phyloP scores from a whole-genome alignment of 1,284 basidiomycete species.

The Cutaneotrichosporon sp. region DNA sequence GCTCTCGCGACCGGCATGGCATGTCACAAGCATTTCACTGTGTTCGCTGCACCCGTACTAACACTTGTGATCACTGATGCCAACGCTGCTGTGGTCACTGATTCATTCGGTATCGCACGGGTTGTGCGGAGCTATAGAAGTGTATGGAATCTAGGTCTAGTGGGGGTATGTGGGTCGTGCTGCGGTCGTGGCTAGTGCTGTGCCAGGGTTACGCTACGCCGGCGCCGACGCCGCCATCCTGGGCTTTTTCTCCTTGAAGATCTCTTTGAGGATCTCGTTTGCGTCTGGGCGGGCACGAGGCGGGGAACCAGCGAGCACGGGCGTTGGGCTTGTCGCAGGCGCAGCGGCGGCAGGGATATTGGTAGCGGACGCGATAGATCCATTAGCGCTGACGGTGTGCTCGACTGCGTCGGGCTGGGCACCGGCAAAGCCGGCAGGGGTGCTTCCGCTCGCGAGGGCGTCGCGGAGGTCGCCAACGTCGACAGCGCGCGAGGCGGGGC shows the following conservation, averaged over 20 bases:
- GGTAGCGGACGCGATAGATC: neutral
- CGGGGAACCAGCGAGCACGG: neutral
- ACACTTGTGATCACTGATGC: neutral
- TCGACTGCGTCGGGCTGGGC: neutral
- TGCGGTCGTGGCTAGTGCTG: neutral
- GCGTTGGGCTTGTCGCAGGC: neutral
- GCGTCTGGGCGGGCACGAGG: conserved; percentile 9
- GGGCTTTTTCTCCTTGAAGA: conserved; percentile 43
- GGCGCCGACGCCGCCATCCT: neutral
- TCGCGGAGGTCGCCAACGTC: conserved; percentile 81
- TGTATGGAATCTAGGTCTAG: neutral
- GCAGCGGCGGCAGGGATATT: neutral
- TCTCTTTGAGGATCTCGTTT: conserved; percentile 46
- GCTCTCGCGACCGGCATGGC: neutral
- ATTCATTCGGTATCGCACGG: neutral
- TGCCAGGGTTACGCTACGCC: neutral
- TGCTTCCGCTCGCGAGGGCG: conserved; percentile 52
- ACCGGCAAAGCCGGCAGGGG: neutral
- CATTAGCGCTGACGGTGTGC: neutral
- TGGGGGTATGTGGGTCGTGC: neutral
- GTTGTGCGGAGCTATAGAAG: too few relatives aligned
- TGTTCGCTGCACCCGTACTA: neutral
- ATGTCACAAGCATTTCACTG: neutral
- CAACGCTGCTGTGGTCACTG: neutral
- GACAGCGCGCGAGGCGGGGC: conserved; percentile 57